Percentiles rank a stretch among this genome's conserved stretches.
These are phyloP conservation scores for Cryphonectria parasitica DNA, from an alignment of 2,329 filamentous ascomycete genomes.

Conservation along the genomic window DNA sequence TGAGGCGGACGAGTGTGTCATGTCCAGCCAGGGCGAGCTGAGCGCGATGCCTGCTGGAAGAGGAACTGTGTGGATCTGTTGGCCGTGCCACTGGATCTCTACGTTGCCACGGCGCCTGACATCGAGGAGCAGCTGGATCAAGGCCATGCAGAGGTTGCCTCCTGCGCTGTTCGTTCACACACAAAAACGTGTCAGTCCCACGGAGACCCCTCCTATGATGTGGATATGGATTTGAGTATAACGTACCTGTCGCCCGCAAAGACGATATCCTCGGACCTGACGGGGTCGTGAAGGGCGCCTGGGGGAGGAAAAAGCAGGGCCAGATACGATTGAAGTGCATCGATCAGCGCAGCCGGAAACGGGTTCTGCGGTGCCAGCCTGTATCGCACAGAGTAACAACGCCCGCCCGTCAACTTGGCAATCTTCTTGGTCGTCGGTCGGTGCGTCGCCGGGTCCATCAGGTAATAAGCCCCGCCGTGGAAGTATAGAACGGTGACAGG, in stretches of 20 bases:
- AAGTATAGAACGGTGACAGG: conserved; percentile 72
- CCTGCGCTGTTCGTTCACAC: conserved; percentile 59
- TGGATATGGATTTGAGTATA: too few relatives aligned
- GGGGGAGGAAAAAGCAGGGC: conserved; percentile 72
- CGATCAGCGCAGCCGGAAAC: conserved; percentile 75
- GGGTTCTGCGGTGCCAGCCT: conserved; percentile 74
- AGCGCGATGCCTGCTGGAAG: conserved; percentile 68
- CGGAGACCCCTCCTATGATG: too few relatives aligned
- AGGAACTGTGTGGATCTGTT: conserved; percentile 57
- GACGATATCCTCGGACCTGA: conserved; percentile 68
- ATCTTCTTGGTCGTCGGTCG: conserved; percentile 62
- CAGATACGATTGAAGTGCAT: conserved; percentile 74
- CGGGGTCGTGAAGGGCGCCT: conserved; percentile 67
- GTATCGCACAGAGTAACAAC: conserved; percentile 74
- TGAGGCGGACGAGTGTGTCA: conserved; percentile 65
- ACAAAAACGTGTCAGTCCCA: neutral
- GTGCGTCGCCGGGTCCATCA: conserved; percentile 72
- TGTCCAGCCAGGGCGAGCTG: conserved; percentile 73
- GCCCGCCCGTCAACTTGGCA: conserved; percentile 67
- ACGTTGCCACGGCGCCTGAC: conserved; percentile 49
- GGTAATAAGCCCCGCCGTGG: conserved; percentile 75
- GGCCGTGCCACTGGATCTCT: conserved; percentile 64
- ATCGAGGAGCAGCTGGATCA: conserved; percentile 72
- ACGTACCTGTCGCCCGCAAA: conserved; percentile 69
- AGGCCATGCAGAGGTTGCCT: conserved; percentile 68